Evolutionary conservation across 1,284 basidiomycete species (phyloP).

Genomic region (Leccinum ponderosum): DNA sequence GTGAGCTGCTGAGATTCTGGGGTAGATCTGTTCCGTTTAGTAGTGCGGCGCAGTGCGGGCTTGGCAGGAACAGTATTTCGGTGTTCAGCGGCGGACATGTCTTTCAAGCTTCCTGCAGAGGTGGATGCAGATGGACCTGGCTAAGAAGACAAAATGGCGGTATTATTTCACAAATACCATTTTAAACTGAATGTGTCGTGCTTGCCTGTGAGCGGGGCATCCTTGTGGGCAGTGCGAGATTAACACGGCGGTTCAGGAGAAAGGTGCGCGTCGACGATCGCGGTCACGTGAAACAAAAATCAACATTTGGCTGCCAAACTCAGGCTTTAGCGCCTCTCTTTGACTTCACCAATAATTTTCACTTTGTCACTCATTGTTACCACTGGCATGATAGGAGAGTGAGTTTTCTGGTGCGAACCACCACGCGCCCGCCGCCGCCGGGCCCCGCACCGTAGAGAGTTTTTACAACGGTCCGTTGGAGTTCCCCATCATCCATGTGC

Average conservation of each 20-base stretch:
- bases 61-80: constrained; percentile 5
- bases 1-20: constrained; percentile 15
- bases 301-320: constrained; percentile 5
- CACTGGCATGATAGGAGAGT: not conserved
- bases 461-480: not conserved
- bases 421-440: not conserved
- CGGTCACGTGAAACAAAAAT: constrained; percentile 23
- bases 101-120: constrained; percentile 23
- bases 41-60: constrained; percentile 15
- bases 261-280: not conserved
- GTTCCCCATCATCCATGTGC: not conserved
- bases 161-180: not conserved
- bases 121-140: constrained; percentile 11
- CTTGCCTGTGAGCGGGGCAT: constrained; percentile 24
- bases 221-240: not conserved
- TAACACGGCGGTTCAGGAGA: not conserved
- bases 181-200: not conserved
- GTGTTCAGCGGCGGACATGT: constrained; percentile 7
- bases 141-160: constrained; percentile 4
- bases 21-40: constrained; percentile 17
- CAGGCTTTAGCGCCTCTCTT: too few relatives aligned
- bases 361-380: too few relatives aligned
- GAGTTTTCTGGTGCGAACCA: not conserved
- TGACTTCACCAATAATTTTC: too few relatives aligned
- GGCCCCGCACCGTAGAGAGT: not conserved